Base-by-base conservation (phyloP, 2,329 filamentous ascomycete genomes). In the Dothideomycetes sp. region DNA sequence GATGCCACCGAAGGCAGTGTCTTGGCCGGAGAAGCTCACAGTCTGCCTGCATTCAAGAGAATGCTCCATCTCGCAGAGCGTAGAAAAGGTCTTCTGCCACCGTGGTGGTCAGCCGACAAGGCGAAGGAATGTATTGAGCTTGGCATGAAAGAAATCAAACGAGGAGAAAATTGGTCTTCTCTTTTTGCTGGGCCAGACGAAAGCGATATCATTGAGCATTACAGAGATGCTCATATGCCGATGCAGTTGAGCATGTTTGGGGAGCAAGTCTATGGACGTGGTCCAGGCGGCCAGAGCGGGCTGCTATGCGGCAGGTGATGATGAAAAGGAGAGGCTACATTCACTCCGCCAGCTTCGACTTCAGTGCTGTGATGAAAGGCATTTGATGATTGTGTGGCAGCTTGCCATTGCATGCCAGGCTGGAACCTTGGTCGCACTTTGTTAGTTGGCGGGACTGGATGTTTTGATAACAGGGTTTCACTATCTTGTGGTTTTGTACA, bases 191-290 rank as follows among this genome's bases (percentile, higher is more conserved):
- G 45, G 3, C 48, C 61, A 2, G 45, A 53, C 4, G 66, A 65
- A 50, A 34, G 34, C 10, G 56, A 61, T 32, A 51, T 70, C 22
- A 54, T 58, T 4, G 55, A 64, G 16, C 57, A 65, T 36, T 73
- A 72, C 35, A 58, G 59, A 3, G 60, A 72, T 36, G 4, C 38
- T 1, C 48, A 47, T 2, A 69, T 71, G 43, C 63, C 68, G 2
- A 69, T 70, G 65, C 65, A 72, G 56, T 52, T 73, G 36, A 59
- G 69, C 11, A 65, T 73, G 61, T 52, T 72, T 15, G 63, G 55
- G 3, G 65, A 72, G 47, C 49, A 49, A 0, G 52, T 69, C 3
- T 61, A 62, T 16, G 58, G 3, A 8, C 8, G 31, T 17, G 31
- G 31, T 2, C 31, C 31, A 9, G 31, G 31, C 8, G 31, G 31